Conservation (phyloP, 2,329 filamentous ascomycete genomes). For the Colletotrichum falcatum region DNA sequence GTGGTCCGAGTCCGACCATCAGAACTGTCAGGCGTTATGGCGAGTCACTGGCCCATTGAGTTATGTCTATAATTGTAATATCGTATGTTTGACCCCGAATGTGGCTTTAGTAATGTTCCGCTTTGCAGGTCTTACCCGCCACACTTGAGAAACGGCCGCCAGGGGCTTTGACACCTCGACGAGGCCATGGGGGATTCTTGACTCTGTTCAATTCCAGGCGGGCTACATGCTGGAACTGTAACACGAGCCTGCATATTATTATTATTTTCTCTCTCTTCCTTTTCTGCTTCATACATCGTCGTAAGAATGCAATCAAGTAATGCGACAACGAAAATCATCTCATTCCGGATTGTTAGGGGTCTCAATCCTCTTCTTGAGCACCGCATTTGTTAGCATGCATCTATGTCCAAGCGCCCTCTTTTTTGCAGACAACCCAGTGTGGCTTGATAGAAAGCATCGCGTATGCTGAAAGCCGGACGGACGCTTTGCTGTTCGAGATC, state of each 20-base stretch:
- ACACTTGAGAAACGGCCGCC: not conserved
- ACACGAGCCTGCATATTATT: not conserved
- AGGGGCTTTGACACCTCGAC: not conserved
- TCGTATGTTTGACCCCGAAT: not conserved
- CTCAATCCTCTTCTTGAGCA: not conserved
- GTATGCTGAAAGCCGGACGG: too few species aligned
- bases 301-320: not conserved
- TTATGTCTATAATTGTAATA: not conserved
- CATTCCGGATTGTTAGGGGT: not conserved
- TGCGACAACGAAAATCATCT: not conserved
- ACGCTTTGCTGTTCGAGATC: not conserved
- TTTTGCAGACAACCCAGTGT: not conserved
- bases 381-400: not conserved
- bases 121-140: too few species aligned
- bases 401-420: too few species aligned
- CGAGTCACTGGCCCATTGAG: not conserved
- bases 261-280: too few species aligned
- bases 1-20: conserved; percentile 18
- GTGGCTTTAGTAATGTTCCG: not conserved
- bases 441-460: not conserved
- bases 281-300: not conserved
- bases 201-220: too few species aligned
- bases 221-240: not conserved
- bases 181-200: not conserved
- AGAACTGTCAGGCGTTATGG: not conserved